A percentile compares a stretch with the other conserved stretches of the same genome.
phyloP scores from a whole-genome alignment of 106 monocot species.

The Dendrobium officinale region DNA sequence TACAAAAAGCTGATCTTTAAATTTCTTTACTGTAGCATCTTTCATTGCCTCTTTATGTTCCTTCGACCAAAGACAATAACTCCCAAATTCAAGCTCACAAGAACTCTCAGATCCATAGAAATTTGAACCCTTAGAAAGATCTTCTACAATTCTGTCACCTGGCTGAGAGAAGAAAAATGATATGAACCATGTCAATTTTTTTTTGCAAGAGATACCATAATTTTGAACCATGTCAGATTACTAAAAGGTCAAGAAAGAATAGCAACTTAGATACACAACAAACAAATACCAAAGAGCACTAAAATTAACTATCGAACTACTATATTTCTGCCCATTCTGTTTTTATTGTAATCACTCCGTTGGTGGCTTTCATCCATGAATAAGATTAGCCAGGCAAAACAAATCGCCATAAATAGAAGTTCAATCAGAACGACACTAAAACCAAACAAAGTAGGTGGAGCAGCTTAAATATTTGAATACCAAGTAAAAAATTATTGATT shows the following conservation, averaged over 20 bases:
- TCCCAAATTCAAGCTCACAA: constrained; percentile 49
- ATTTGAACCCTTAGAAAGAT: constrained; percentile 5
- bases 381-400: no score
- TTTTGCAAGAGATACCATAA: no score
- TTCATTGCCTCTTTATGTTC: constrained; percentile 43
- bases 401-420: no score
- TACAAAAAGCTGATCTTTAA: constrained; percentile 68
- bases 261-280: neutral
- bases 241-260: neutral
- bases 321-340: neutral
- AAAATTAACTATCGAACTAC: neutral
- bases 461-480: no score
- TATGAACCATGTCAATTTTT: neutral
- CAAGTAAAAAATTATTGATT: neutral
- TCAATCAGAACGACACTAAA: no score
- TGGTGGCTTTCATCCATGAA: neutral
- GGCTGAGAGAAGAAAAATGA: constrained; percentile 12
- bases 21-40: constrained; percentile 30
- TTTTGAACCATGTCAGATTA: no score
- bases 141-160: neutral
- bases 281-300: neutral
- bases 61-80: constrained; percentile 55
- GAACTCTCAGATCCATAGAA: constrained; percentile 28
- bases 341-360: neutral
- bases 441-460: no score